Conservation (phyloP, 2,329 filamentous ascomycete genomes). For the Pyrenochaeta sp. region DNA sequence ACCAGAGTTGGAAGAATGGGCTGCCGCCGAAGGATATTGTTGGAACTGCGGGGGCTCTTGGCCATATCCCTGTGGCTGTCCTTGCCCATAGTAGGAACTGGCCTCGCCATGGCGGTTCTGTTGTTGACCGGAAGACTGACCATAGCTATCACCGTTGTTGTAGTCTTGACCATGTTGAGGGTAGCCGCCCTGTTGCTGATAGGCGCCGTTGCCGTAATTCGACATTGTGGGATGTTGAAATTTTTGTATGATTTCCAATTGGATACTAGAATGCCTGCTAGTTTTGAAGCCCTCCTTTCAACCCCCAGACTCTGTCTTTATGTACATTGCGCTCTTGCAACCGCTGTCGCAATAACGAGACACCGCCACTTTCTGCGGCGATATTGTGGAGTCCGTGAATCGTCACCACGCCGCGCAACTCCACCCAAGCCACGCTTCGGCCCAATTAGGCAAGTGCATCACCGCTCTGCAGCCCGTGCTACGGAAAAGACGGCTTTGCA, state of each 20-base stretch:
- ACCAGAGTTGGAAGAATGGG: slow-evolving; percentile 30
- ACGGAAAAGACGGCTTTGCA: background rate
- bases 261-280: too few relatives aligned
- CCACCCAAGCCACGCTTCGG: background rate
- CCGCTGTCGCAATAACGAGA: background rate
- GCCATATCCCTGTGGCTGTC: slow-evolving; percentile 17
- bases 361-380: background rate
- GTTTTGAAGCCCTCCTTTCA: too few relatives aligned
- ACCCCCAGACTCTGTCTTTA: too few relatives aligned
- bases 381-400: background rate
- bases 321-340: background rate
- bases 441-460: background rate
- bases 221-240: too few relatives aligned
- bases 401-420: background rate
- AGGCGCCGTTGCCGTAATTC: slow-evolving; percentile 10
- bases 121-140: slow-evolving; percentile 17
- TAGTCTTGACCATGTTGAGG: slow-evolving; percentile 7
- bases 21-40: slow-evolving; percentile 28
- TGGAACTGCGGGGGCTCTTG: slow-evolving; percentile 34
- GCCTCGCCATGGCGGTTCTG: slow-evolving; percentile 16
- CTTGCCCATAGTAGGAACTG: slow-evolving; percentile 21
- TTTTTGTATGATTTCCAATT: too few relatives aligned
- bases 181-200: slow-evolving; percentile 12
- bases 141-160: slow-evolving; percentile 14
- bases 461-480: background rate